Evolutionary conservation across 306 rosid genomes (phyloP).

Genomic region (Potentilla sterilis): DNA sequence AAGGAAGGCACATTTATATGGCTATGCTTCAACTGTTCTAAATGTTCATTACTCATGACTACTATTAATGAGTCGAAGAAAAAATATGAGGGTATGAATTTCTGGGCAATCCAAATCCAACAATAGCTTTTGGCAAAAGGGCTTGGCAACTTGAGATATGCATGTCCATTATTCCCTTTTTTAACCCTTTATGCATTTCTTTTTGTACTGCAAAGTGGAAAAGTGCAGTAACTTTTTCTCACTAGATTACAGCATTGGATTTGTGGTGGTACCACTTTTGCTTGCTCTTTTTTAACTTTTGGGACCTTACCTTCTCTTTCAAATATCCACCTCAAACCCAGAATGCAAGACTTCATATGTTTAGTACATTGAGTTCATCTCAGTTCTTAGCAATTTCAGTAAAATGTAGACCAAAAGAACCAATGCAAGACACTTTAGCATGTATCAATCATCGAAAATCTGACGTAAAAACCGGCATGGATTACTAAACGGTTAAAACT

Average conservation of each 20-base stretch:
- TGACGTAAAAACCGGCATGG: not conserved
- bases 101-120: slow-evolving; percentile 4
- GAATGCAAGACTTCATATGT: not conserved
- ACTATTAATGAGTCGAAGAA: not conserved
- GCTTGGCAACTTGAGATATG: slow-evolving; percentile 8
- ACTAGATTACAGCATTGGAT: not conserved
- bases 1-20: not conserved
- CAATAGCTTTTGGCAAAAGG: not conserved
- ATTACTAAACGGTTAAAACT: not conserved
- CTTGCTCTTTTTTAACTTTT: not conserved
- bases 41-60: not conserved
- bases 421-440: not conserved
- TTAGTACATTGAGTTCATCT: not conserved
- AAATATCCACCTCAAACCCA: not conserved
- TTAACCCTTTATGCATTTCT: not conserved
- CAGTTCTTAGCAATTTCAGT: not conserved
- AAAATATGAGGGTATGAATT: not conserved
- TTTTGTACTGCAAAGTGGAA: slow-evolving; percentile 17
- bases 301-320: not conserved
- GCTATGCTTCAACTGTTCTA: not conserved
- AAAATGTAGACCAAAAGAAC: not conserved
- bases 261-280: not conserved
- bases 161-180: not conserved
- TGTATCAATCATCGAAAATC: not conserved
- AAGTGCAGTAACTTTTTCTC: slow-evolving; percentile 13